A percentile compares a stretch with the other conserved stretches of the same genome.
Conservation (phyloP, 2,329 filamentous ascomycete species). For the Coniella vitis region DNA sequence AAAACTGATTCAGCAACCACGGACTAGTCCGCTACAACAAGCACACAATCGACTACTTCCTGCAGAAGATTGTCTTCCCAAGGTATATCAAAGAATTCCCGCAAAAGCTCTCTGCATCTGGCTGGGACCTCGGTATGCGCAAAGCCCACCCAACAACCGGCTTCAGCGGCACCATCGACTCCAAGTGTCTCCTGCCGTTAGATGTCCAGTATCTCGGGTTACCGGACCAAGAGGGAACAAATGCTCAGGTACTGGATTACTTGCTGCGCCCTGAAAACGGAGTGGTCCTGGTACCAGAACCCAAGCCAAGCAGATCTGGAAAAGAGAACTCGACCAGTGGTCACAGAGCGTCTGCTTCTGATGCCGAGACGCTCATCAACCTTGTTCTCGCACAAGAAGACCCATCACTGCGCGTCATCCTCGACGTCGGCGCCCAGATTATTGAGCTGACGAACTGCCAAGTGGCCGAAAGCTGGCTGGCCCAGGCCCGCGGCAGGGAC, state of each 20-base stretch:
- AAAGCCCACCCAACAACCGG: conserved; percentile 50
- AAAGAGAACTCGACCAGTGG: no score
- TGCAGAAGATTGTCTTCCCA: conserved; percentile 52
- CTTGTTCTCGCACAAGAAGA: conserved; percentile 31
- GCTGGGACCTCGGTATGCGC: conserved; percentile 54
- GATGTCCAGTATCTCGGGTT: conserved; percentile 50
- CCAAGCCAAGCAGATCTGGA: background rate
- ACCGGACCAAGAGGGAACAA: conserved; percentile 51
- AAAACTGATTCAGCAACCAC: no score
- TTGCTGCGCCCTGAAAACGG: conserved; percentile 49
- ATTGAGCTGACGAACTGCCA: conserved; percentile 54
- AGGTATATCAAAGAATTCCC: conserved; percentile 57
- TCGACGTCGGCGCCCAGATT: conserved; percentile 67
- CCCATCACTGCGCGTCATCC: conserved; percentile 46
- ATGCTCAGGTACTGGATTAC: conserved; percentile 56
- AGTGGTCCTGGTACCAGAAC: conserved; percentile 24
- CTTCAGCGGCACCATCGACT: conserved; percentile 67
- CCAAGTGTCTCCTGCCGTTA: conserved; percentile 49
- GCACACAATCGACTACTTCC: conserved; percentile 54
- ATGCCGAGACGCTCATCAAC: conserved; percentile 37
- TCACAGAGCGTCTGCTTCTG: conserved; percentile 14
- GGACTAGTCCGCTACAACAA: conserved; percentile 48
- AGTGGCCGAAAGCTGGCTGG: conserved; percentile 50
- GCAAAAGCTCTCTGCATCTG: conserved; percentile 55
- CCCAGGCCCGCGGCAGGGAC: conserved; percentile 10